Percentiles rank a stretch among this genome's conserved stretches.
Conservation (phyloP, 2,329 filamentous ascomycete species). For the Neonectria ditissima region DNA sequence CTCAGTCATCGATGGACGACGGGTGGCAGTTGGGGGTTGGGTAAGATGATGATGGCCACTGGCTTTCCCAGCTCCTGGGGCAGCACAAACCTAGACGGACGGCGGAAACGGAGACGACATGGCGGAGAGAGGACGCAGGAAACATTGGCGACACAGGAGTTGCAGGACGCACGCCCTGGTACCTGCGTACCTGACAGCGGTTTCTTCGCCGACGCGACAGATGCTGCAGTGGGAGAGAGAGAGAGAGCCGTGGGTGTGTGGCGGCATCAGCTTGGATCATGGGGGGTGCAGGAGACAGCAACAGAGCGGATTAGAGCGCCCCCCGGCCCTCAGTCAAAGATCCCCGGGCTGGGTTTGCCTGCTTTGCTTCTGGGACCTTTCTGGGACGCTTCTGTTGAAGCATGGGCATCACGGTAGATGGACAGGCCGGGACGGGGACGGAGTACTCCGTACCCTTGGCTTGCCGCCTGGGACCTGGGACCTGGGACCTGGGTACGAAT, state of each 20-base stretch:
- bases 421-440: not conserved
- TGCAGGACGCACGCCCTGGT: not conserved
- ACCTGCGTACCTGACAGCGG: not conserved
- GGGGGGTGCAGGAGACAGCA: constrained; percentile 1
- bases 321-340: constrained; percentile 16
- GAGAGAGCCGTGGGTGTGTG: too few species aligned
- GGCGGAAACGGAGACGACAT: not conserved
- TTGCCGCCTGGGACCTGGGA: constrained; percentile 23
- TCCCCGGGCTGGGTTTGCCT: constrained; percentile 20
- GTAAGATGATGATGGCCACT: constrained; percentile 1
- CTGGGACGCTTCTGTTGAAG: not conserved
- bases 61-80: not conserved
- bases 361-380: constrained; percentile 2
- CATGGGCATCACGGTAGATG: not conserved
- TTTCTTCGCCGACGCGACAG: not conserved
- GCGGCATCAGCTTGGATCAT: not conserved
- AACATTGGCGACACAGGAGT: not conserved
- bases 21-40: not conserved
- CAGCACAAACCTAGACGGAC: not conserved
- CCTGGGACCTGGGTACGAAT: constrained; percentile 16
- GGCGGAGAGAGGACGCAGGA: not conserved
- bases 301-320: constrained; percentile 19
- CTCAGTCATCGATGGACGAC: not conserved
- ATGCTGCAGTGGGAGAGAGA: not conserved
- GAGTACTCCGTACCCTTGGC: not conserved